Base-by-base conservation (phyloP, 495 filamentous ascomycete species). In the Echria macrotheca region DNA sequence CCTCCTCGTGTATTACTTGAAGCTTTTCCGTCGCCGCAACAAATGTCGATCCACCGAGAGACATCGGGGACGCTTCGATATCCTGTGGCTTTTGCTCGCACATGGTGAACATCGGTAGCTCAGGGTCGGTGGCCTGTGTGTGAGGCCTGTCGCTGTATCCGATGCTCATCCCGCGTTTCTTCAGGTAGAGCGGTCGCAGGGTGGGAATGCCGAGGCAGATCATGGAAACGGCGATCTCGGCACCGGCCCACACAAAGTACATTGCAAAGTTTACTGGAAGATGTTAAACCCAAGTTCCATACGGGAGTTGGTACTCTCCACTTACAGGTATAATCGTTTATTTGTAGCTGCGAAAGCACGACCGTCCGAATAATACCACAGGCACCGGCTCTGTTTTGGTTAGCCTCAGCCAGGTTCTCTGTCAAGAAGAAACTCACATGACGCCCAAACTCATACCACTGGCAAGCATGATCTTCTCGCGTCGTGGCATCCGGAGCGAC, bases 361-460 rank as follows among this genome's bases (percentile, higher is more conserved):
- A 67, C 58, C 0, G 66, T 70, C 29, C 67, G 54, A n/a, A 59
- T 61, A 32, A 70, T 66, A 9, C 67, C 67, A 24, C 67, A 70
- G 22, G 66, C 66, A 11, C 67, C 67, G 15, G 67, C 67, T 33
- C 67, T 70, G 26, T n/a, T 22, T 42, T 17, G 28, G 8, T 66
- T 15, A 66, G 59, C 18, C 22, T 18, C 11, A 15, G 19, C 10
- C 4, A 15, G 21, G 17, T 1, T 5, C 23, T 31, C 15, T 31
- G 18, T 3, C 4, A 19, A 28, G 17, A 23, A 33, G 17, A 21
- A 15, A 54, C 68, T 58, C 53, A 71, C 69, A 74, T 59, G 15
- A 72, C 57, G 15, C 69, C 69, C 1, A 71, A 53, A 40, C 67
- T 69, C 69, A 72, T 73, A 4, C 70, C 62, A 10, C 65, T 56